Percentiles rank a stretch among this genome's conserved stretches.
phyloP scores from a whole-genome alignment of 345 rosid genomes.

The Salix arbutifolia region DNA sequence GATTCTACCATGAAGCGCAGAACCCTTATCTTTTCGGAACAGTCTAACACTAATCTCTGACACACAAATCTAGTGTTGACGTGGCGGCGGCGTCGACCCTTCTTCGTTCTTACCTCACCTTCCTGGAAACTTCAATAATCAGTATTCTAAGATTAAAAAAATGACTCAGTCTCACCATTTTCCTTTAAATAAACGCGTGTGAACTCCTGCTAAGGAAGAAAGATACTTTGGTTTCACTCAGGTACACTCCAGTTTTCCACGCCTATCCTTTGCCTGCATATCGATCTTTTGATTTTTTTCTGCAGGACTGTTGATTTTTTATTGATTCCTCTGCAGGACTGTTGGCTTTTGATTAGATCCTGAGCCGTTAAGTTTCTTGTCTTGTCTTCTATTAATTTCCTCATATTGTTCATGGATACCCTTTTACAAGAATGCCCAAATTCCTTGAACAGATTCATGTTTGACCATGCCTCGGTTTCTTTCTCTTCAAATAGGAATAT shows the following conservation, averaged over 20 bases:
- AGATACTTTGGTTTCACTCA: neutral
- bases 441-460: neutral
- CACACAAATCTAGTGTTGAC: neutral
- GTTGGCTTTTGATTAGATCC: neutral
- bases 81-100: neutral
- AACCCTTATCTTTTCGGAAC: neutral
- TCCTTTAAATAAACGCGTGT: neutral
- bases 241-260: neutral
- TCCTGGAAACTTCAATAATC: neutral
- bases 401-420: slow-evolving; percentile 3
- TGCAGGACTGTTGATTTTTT: neutral
- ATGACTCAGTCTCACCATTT: neutral
- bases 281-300: neutral
- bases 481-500: neutral
- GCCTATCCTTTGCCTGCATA: neutral
- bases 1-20: no score
- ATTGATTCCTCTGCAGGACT: neutral
- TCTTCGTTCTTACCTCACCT: neutral
- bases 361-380: neutral
- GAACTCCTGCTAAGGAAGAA: neutral
- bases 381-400: neutral
- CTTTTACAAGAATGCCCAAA: slow-evolving; percentile 1
- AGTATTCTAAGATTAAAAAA: neutral
- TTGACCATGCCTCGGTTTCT: slow-evolving; percentile 1
- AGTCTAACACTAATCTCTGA: neutral